These are phyloP conservation scores for Silene latifolia DNA, from an alignment of 148 eudicot species.

Conservation along the genomic window DNA sequence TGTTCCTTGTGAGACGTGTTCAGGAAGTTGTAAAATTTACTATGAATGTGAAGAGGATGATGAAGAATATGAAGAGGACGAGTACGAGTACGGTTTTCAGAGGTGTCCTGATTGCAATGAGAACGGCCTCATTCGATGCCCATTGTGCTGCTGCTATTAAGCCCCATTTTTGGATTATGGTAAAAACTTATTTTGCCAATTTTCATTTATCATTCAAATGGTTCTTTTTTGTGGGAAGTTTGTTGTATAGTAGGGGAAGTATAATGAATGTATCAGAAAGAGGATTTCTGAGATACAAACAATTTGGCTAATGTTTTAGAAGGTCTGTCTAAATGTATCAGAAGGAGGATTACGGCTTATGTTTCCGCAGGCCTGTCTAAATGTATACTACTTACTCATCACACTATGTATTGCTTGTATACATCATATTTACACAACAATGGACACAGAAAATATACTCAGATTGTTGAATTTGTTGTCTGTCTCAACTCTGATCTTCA, in stretches of 20 bases:
- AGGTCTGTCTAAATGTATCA: not conserved
- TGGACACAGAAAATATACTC: conserved; percentile 1
- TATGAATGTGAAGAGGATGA: conserved; percentile 50
- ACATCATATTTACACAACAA: not conserved
- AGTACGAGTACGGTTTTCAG: conserved; percentile 72
- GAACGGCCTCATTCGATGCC: conserved; percentile 88
- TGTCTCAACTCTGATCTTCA: not conserved
- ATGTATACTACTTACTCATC: conserved; percentile 17
- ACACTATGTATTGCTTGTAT: conserved; percentile 21
- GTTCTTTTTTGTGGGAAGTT: conserved; percentile 16
- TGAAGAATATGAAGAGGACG: conserved; percentile 38
- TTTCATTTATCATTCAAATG: not conserved
- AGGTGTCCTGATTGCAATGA: conserved; percentile 95
- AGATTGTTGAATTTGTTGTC: conserved; percentile 3
- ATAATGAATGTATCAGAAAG: not conserved
- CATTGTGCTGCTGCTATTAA: conserved; percentile 75
- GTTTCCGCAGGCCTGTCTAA: conserved; percentile 8
- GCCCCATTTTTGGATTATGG: not conserved
- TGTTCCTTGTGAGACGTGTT: conserved; percentile 86
- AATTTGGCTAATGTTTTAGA: conserved; percentile 19
- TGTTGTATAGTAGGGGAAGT: conserved; percentile 40
- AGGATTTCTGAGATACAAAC: too few relatives aligned
- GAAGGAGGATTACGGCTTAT: conserved; percentile 6
- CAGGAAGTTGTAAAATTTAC: conserved; percentile 86
- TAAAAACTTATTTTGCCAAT: conserved; percentile 19